Percentiles rank a stretch among this genome's conserved stretches.
Conservation (phyloP, 352 stramenopile species). For the Globisporangium spiculum region DNA sequence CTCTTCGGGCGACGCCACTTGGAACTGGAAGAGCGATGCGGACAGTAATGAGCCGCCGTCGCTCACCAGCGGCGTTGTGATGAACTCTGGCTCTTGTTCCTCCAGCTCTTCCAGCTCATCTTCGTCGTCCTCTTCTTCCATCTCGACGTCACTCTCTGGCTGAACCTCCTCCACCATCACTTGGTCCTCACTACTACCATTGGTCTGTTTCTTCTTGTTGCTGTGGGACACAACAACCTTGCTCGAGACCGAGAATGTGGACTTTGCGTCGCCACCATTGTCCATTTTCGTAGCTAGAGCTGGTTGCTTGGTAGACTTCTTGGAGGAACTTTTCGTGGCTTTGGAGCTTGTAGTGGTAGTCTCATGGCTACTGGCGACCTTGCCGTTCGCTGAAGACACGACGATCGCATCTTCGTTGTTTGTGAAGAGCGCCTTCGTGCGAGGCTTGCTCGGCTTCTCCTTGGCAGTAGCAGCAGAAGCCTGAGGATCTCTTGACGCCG, state of each 20-base stretch:
- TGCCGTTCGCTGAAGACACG: not conserved
- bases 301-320: conserved; percentile 8
- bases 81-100: conserved; percentile 39
- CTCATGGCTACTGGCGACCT: not conserved
- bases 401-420: conserved; percentile 11
- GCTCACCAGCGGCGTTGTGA: conserved; percentile 32
- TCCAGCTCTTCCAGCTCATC: conserved; percentile 33
- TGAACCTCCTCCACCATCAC: not conserved
- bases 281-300: not conserved
- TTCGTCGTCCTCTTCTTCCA: conserved; percentile 27
- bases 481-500: not conserved
- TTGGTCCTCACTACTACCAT: not conserved
- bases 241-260: not conserved
- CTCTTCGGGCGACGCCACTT: not conserved
- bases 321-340: not conserved
- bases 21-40: conserved; percentile 44
- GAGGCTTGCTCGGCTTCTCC: conserved; percentile 13
- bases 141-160: conserved; percentile 14
- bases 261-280: not conserved
- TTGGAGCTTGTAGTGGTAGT: not conserved
- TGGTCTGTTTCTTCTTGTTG: not conserved
- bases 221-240: not conserved
- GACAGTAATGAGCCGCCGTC: conserved; percentile 38
- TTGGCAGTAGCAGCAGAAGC: not conserved
- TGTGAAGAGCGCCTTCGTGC: conserved; percentile 11